These are phyloP conservation scores for Zygosaccharomyces pseudorouxii DNA, from an alignment of 805 yeast species.

Conservation along the genomic window DNA sequence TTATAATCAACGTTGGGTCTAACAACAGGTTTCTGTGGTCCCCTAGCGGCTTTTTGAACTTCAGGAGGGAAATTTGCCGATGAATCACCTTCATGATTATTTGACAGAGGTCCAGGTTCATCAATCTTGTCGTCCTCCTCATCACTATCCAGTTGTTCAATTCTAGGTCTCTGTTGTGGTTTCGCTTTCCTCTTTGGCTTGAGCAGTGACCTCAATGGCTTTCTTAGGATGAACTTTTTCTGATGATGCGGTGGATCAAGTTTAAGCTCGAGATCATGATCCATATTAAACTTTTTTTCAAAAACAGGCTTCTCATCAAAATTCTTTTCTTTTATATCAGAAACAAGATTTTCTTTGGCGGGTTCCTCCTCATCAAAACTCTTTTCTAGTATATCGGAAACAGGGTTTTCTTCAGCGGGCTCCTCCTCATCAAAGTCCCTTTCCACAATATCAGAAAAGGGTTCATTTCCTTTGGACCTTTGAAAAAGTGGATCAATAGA, in stretches of 20 bases:
- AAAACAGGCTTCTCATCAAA: neutral
- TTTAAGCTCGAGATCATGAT: too few relatives aligned
- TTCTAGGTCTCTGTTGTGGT: constrained; percentile 2
- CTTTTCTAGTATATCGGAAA: constrained; percentile 9
- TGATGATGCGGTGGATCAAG: neutral
- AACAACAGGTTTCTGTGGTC: neutral
- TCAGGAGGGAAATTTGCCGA: constrained; percentile 1
- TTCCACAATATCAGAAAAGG: constrained; percentile 7
- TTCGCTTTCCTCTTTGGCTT: constrained; percentile 4
- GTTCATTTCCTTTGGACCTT: neutral
- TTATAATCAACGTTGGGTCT: constrained; percentile 38
- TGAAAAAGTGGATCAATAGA: neutral
- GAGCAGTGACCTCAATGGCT: constrained; percentile 7
- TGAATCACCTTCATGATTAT: neutral
- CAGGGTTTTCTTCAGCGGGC: too few relatives aligned
- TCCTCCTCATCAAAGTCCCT: neutral
- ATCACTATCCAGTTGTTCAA: neutral
- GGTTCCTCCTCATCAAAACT: too few relatives aligned
- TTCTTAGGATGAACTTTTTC: neutral
- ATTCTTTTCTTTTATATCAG: constrained; percentile 8
- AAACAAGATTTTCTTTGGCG: neutral
- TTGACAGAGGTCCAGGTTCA: neutral
- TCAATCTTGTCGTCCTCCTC: neutral
- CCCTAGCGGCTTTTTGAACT: neutral
- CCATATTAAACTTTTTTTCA: too few relatives aligned